Evolutionary conservation across 805 yeast species (phyloP).

Genomic region (Teunomyces panamensis): DNA sequence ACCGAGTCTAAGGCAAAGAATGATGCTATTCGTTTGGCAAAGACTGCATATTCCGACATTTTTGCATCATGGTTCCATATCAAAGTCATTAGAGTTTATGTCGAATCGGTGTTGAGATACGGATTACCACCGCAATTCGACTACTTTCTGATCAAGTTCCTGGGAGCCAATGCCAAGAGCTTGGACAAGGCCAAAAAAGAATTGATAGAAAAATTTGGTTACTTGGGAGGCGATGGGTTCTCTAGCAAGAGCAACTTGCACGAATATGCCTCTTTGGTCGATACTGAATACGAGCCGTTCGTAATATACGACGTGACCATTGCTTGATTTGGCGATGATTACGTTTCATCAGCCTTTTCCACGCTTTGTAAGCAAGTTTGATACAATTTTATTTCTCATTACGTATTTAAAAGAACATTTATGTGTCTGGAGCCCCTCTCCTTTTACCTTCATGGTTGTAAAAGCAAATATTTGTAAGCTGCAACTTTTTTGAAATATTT

Average conservation of each 20-base stretch:
- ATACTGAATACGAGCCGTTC: slow-evolving; percentile 94
- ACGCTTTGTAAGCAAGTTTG: background rate
- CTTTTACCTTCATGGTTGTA: too few species aligned
- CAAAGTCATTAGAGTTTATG: slow-evolving; percentile 81
- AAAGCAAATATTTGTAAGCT: too few species aligned
- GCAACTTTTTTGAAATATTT: too few species aligned
- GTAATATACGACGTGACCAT: slow-evolving; percentile 60
- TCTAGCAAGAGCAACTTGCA: slow-evolving; percentile 65
- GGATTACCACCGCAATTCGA: slow-evolving; percentile 94
- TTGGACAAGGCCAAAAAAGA: slow-evolving; percentile 62
- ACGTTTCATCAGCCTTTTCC: too few species aligned
- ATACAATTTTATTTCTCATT: background rate
- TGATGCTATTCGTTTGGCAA: slow-evolving; percentile 78
- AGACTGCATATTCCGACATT: slow-evolving; percentile 87
- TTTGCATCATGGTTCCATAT: slow-evolving; percentile 87
- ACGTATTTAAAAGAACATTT: background rate
- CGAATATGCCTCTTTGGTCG: slow-evolving; percentile 90
- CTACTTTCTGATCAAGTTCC: slow-evolving; percentile 46
- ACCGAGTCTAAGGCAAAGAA: slow-evolving; percentile 69
- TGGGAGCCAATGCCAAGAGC: slow-evolving; percentile 31
- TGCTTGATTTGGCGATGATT: background rate
- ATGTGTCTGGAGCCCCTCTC: background rate
- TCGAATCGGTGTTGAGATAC: slow-evolving; percentile 90
- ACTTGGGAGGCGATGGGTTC: slow-evolving; percentile 88
- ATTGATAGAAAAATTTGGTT: slow-evolving; percentile 74